Base-by-base conservation (phyloP, 2,329 filamentous ascomycete genomes). In the Mollisiaceae sp. region DNA sequence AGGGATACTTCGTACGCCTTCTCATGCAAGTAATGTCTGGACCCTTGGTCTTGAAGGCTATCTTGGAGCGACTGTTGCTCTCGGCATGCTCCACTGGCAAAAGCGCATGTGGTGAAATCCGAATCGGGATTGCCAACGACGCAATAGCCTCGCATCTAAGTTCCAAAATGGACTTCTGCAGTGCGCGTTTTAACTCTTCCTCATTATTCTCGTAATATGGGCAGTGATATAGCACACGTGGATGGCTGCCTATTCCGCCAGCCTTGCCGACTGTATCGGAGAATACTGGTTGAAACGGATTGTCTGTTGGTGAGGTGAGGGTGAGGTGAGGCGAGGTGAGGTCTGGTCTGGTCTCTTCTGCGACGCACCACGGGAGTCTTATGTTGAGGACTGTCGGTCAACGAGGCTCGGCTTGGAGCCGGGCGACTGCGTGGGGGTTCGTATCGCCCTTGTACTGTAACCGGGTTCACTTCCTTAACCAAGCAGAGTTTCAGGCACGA, bases 401-500 rank as follows among this genome's bases (percentile, higher is more conserved):
- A 43, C 36, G 38, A 56, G 18, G 27, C 8, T 38, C 24, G 22
- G 15, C 12, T 36, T 12, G n/a, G 15, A 47, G 18, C 12, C 9
- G 3, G 15, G 24, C 22, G 24, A 36, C 35, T n/a, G 52, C 54
- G 60, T 63, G 61, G 61, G 61, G 61, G 45, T 63, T 47, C 50
- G 54, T 54, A 58, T 52, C 24, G 12, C 50, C 50, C 43, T 32
- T 35, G 50, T 54, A 54, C 15, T 11, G 50, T 22, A 18, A 54
- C 50, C 47, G 22, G 50, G 50, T 54, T 8, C 14, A 8, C 50
- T 24, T 32, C n/a, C 50, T 54, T 14, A 15, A 54, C 50, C 22
- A 54, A 35, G 50, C 4, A 54, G 32, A 35, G 45, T 60, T 61
- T 61, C 63, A 65, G 63, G 63, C 52, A 65, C 59, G 27, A 6